Evolutionary conservation across 805 yeast genomes (phyloP).

Genomic region (Candida taoyuanica): DNA sequence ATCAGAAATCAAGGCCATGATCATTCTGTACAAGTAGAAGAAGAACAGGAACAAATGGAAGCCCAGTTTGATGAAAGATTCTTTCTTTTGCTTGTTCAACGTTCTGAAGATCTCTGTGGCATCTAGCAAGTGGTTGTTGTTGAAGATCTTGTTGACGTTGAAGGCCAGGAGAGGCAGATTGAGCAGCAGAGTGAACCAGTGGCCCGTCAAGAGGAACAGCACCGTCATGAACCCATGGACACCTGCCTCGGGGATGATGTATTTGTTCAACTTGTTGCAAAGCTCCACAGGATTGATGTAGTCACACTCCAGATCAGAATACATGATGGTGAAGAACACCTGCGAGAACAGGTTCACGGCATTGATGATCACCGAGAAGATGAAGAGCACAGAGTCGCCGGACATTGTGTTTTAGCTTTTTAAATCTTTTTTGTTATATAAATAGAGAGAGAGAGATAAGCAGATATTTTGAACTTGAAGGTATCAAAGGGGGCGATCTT

Average conservation of each 20-base stretch:
- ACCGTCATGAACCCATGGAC: constrained; percentile 69
- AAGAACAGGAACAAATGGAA: constrained; percentile 90
- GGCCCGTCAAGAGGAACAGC: constrained; percentile 77
- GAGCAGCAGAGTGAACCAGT: constrained; percentile 84
- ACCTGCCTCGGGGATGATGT: constrained; percentile 86
- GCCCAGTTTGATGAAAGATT: constrained; percentile 83
- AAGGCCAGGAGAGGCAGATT: constrained; percentile 81
- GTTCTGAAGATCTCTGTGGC: constrained; percentile 98
- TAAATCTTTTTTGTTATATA: neutral
- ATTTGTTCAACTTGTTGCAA: constrained; percentile 86
- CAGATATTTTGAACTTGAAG: no score
- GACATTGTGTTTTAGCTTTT: constrained; percentile 4
- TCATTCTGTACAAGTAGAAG: constrained; percentile 94
- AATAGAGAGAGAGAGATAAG: no score
- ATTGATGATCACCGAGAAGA: constrained; percentile 75
- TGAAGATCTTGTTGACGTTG: constrained; percentile 74
- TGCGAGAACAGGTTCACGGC: constrained; percentile 86
- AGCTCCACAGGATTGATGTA: constrained; percentile 96
- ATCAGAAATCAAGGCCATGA: constrained; percentile 72
- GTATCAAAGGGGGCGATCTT: no score
- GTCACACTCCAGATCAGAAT: constrained; percentile 92
- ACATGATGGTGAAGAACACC: constrained; percentile 93
- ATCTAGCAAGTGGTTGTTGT: constrained; percentile 81
- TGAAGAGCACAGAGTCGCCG: constrained; percentile 40
- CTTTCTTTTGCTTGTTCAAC: constrained; percentile 86